Evolutionary conservation across 2,329 filamentous ascomycete genomes (phyloP).

Genomic region (Sporothrix pallida): DNA sequence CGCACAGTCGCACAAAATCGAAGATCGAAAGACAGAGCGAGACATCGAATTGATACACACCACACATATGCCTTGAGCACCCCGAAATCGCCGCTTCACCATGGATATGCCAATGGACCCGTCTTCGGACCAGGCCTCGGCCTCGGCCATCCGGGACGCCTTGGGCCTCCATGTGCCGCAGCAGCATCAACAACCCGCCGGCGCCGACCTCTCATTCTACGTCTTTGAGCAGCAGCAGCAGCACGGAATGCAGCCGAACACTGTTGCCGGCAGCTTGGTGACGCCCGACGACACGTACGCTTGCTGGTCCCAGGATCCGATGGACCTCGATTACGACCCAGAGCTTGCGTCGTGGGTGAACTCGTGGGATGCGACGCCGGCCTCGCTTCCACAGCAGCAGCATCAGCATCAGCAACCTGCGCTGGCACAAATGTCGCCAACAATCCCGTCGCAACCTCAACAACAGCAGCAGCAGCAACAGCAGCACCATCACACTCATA

Average conservation of each 20-base stretch:
- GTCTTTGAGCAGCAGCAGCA: slow-evolving; percentile 28
- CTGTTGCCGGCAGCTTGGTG: neutral
- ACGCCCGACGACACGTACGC: slow-evolving; percentile 28
- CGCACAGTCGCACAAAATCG: neutral
- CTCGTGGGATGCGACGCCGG: slow-evolving; percentile 34
- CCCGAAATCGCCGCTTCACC: neutral
- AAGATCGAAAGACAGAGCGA: neutral
- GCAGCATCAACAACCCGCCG: slow-evolving; percentile 20
- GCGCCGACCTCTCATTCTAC: slow-evolving; percentile 24
- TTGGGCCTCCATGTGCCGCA: slow-evolving; percentile 26
- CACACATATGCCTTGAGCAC: neutral
- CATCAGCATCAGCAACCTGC: slow-evolving; percentile 3
- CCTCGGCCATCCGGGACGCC: slow-evolving; percentile 17
- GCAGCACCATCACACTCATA: neutral
- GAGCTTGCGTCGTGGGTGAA: slow-evolving; percentile 40
- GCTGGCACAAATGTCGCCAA: slow-evolving; percentile 14
- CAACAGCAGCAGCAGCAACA: slow-evolving; percentile 12
- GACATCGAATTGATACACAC: neutral
- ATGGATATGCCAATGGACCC: slow-evolving; percentile 33
- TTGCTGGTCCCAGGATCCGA: slow-evolving; percentile 39
- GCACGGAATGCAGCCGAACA: slow-evolving; percentile 10
- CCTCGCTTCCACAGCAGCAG: neutral
- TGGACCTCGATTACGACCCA: slow-evolving; percentile 43
- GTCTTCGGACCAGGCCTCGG: slow-evolving; percentile 24
- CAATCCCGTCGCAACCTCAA: slow-evolving; percentile 13